Evolutionary conservation across 352 stramenopile species (phyloP), one percentile per base, ranked within the genome.

Genomic region (Plasmopara viticola): DNA sequence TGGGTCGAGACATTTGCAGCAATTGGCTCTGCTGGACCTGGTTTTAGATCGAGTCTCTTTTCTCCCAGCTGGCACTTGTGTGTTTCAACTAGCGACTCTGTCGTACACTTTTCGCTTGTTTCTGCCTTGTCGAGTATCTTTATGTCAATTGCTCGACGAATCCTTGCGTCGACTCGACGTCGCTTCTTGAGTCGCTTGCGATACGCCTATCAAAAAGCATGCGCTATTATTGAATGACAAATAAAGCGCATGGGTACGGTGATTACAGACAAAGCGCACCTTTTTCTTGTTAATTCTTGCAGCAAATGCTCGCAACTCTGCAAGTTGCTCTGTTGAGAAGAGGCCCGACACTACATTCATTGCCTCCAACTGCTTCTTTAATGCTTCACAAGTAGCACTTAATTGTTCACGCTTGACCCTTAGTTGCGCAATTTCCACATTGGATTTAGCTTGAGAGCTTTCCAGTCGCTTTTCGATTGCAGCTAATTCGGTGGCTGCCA

Each of bases 221-320:
- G 9, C 33, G 9, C 5, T 38, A 14, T 38, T 41, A 35, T 12
- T 35, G 1, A 35, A 5, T 12, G 10, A 12, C 5, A 35, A 35
- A 34, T 44, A 7, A 3, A 34, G 6, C 34, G 6, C 2, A 25
- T 6, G 17, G 39, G 31, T 12, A 25, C 20, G 20, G 3, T 25
- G 3, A 3, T 25, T 25, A 25, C 9, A 7, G 15, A 15, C 1
- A 25, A 31, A 20, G 33, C 39, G 2, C 8, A 69, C 64, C 60
- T 72, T 68, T 42, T 72, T 72, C 49, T 64, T 68, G 13, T 66
- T 48, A 13, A 72, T 52, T 12, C 53, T 44, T 9, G 29, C 20
- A 25, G 64, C 52, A 62, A 66, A 72, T 0, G 33, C 35, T 28
- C 57, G 53, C 14, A 69, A 56, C 34, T 57, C 41, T 29, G 31